Evolutionary conservation across 116 monocot species (phyloP).

Genomic region (Zostera marina): DNA sequence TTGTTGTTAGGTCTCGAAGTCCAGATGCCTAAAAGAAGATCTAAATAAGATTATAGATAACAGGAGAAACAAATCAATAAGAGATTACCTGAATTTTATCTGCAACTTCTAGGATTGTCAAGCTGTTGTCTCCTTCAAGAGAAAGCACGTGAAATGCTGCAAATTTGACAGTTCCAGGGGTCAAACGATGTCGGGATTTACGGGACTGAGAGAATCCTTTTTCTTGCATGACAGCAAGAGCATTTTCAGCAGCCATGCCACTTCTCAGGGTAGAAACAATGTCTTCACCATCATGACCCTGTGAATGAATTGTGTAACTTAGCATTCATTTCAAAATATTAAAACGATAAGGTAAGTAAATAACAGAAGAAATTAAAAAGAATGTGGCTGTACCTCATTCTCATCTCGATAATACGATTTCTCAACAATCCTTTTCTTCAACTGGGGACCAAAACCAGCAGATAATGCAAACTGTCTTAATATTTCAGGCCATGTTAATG

Average conservation of each 20-base stretch:
- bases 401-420: conserved; percentile 43
- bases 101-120: conserved; percentile 82
- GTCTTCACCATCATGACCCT: conserved; percentile 72
- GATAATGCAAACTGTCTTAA: conserved; percentile 82
- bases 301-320: conserved; percentile 1
- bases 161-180: conserved; percentile 93
- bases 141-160: conserved; percentile 93
- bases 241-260: conserved; percentile 89
- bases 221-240: conserved; percentile 72
- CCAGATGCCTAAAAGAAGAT: conserved; percentile 66
- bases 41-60: conserved; percentile 2
- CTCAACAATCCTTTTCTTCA: conserved; percentile 56
- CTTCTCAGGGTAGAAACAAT: conserved; percentile 67
- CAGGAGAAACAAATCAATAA: background rate
- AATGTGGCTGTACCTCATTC: conserved; percentile 41
- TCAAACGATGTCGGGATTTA: conserved; percentile 63
- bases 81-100: conserved; percentile 75
- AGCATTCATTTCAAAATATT: background rate
- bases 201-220: conserved; percentile 50
- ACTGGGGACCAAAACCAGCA: conserved; percentile 78
- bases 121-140: conserved; percentile 67
- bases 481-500: conserved; percentile 85
- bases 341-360: background rate
- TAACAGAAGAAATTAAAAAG: background rate
- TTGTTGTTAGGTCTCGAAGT: conserved; percentile 88